Evolutionary conservation across 179 eudicot genomes (phyloP).

Genomic region (Spinacia oleracea): DNA sequence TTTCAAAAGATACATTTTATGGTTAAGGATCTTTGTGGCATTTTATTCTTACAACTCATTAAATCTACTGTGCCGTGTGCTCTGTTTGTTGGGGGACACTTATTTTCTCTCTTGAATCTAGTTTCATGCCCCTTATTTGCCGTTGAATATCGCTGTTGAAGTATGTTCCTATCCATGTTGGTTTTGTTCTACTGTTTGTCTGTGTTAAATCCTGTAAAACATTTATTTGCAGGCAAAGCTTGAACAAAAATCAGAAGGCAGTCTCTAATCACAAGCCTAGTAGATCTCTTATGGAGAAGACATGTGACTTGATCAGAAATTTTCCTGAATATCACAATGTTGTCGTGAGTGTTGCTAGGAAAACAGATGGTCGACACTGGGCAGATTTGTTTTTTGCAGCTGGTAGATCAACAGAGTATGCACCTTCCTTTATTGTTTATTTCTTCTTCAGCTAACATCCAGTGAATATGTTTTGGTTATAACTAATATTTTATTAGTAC

Average conservation of each 20-base stretch:
- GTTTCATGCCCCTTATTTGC: neutral
- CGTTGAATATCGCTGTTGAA: constrained; percentile 12
- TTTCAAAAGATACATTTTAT: no score
- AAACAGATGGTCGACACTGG: constrained; percentile 99
- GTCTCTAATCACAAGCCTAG: constrained; percentile 36
- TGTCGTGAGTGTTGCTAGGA: constrained; percentile 96
- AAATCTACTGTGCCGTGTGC: no score
- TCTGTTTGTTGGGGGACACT: no score
- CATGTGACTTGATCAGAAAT: constrained; percentile 84
- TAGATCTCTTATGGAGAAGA: constrained; percentile 79
- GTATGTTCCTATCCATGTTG: constrained; percentile 8
- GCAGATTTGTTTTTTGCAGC: constrained; percentile 91
- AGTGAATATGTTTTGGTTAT: neutral
- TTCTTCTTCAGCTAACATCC: neutral
- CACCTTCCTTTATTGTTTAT: constrained; percentile 19
- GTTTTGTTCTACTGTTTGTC: constrained; percentile 1
- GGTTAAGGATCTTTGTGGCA: no score
- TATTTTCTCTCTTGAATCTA: neutral
- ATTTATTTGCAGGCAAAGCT: constrained; percentile 55
- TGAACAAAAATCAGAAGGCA: constrained; percentile 52
- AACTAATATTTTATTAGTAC: neutral
- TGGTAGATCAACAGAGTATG: constrained; percentile 97
- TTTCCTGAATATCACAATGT: constrained; percentile 93
- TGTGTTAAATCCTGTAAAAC: neutral
- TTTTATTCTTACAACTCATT: no score